phyloP scores from a whole-genome alignment of 805 yeast species.

The Yueomyces sinensis region DNA sequence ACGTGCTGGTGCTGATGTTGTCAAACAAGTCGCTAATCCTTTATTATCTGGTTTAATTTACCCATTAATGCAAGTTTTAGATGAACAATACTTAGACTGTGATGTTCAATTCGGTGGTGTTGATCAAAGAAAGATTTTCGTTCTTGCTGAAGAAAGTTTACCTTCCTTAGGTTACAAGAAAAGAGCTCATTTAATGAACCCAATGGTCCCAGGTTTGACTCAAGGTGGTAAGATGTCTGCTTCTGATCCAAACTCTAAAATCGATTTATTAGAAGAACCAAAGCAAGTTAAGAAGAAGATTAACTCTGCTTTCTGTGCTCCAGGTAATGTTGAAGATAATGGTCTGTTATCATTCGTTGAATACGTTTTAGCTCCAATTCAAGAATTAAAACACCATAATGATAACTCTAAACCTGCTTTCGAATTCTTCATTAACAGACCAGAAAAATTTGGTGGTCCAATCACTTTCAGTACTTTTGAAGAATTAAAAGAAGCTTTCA shows the following conservation, averaged over 20 bases:
- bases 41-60: slow-evolving; percentile 85
- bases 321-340: slow-evolving; percentile 83
- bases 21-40: slow-evolving; percentile 92
- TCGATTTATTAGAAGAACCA: slow-evolving; percentile 85
- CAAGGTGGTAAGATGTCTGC: slow-evolving; percentile 99
- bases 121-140: slow-evolving; percentile 96
- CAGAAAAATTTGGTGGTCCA: slow-evolving; percentile 96
- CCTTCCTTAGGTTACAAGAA: slow-evolving; percentile 83
- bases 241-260: slow-evolving; percentile 95
- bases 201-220: slow-evolving; percentile 94
- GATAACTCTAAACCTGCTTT: slow-evolving; percentile 31
- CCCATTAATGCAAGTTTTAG: slow-evolving; percentile 98
- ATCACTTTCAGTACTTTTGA: slow-evolving; percentile 57
- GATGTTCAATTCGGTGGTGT: slow-evolving; percentile 99
- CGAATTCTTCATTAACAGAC: slow-evolving; percentile 68
- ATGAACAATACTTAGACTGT: slow-evolving; percentile 75
- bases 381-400: slow-evolving; percentile 52
- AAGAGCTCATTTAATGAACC: slow-evolving; percentile 97
- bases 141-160: slow-evolving; percentile 89
- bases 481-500: slow-evolving; percentile 59
- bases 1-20: slow-evolving; percentile 99
- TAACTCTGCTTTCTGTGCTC: slow-evolving; percentile 86
- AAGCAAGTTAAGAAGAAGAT: slow-evolving; percentile 81
- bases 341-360: slow-evolving; percentile 82
- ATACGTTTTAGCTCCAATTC: slow-evolving; percentile 74